Conservation (phyloP, 352 stramenopile species). For the Pythium periplocum region DNA sequence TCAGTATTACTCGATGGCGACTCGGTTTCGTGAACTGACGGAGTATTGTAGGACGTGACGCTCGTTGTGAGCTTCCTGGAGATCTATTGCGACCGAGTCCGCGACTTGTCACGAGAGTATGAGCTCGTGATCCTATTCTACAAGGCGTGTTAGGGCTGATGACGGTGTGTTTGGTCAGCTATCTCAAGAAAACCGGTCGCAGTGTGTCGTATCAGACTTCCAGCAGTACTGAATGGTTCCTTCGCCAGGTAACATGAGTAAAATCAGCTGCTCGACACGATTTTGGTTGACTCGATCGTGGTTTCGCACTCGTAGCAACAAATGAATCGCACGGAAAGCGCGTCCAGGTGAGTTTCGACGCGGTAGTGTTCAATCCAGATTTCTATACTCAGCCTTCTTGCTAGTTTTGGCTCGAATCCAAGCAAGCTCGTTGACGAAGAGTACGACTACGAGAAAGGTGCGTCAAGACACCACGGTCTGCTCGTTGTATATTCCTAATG, state of each 20-base stretch:
- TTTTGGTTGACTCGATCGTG: too few species aligned
- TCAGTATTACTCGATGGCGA: too few species aligned
- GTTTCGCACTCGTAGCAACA: constrained; percentile 28
- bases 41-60: constrained; percentile 49
- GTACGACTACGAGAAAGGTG: constrained; percentile 82
- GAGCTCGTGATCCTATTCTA: not conserved
- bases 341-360: constrained; percentile 30
- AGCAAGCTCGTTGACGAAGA: constrained; percentile 45
- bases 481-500: not conserved
- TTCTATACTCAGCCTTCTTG: not conserved
- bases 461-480: not conserved
- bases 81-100: constrained; percentile 92
- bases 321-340: constrained; percentile 62
- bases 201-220: constrained; percentile 72
- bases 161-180: constrained; percentile 20
- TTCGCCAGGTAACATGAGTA: constrained; percentile 49
- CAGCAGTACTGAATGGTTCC: constrained; percentile 78
- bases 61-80: constrained; percentile 90
- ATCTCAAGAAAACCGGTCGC: constrained; percentile 64
- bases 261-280: not conserved
- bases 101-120: constrained; percentile 88
- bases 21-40: too few species aligned
- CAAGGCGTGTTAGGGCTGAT: too few species aligned
- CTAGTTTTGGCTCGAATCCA: constrained; percentile 56
- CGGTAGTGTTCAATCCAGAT: not conserved